phyloP scores from a whole-genome alignment of 2,329 filamentous ascomycete species.

The Metarhizium guizhouense region DNA sequence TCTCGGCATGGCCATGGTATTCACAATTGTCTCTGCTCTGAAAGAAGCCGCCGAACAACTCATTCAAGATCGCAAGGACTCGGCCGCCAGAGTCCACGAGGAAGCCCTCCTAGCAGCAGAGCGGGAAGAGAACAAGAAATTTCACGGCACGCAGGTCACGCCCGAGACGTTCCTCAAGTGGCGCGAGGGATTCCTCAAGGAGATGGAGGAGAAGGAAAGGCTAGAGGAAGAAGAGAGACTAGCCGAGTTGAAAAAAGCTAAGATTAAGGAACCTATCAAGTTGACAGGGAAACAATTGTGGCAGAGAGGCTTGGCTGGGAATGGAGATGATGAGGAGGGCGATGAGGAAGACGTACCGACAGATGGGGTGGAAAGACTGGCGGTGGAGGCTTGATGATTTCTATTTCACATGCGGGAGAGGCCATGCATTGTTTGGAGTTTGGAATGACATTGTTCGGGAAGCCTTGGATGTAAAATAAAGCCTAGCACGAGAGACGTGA shows the following conservation, averaged over 20 bases:
- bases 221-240: constrained; percentile 66
- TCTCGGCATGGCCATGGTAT: constrained; percentile 95
- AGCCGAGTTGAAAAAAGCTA: constrained; percentile 75
- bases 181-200: constrained; percentile 67
- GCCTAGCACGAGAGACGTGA: neutral
- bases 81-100: constrained; percentile 47
- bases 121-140: constrained; percentile 92
- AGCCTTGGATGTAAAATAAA: neutral
- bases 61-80: constrained; percentile 63
- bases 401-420: neutral
- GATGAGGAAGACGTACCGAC: constrained; percentile 53
- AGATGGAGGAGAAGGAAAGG: constrained; percentile 67
- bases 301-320: constrained; percentile 64
- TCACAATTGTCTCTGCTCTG: constrained; percentile 76
- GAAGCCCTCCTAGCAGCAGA: constrained; percentile 53
- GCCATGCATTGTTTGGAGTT: constrained; percentile 4
- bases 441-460: neutral
- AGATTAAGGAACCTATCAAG: constrained; percentile 63
- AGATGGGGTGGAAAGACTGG: constrained; percentile 61
- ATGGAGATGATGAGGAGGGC: constrained; percentile 57
- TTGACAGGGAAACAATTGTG: constrained; percentile 69
- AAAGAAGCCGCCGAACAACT: constrained; percentile 89
- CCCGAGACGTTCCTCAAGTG: constrained; percentile 76
- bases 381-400: constrained; percentile 42
- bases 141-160: constrained; percentile 86